Conservation (phyloP, 2,329 filamentous ascomycete species). For the Trichoderma pleuroti region DNA sequence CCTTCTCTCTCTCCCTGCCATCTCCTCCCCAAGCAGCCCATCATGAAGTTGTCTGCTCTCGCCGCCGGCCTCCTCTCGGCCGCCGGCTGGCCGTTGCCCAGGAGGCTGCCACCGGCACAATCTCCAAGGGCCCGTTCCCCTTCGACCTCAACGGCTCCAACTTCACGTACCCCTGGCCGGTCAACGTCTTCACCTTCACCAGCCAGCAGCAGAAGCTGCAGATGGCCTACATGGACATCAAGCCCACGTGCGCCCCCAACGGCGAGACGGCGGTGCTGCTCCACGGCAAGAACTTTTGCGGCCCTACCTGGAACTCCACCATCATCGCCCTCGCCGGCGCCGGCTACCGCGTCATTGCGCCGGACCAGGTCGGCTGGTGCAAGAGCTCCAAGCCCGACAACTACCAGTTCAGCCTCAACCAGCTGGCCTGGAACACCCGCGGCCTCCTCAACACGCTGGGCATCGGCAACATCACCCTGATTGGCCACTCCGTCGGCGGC, state of each 20-base stretch:
- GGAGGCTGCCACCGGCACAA: constrained; percentile 29
- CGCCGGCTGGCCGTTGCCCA: constrained; percentile 24
- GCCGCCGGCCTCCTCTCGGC: constrained; percentile 22
- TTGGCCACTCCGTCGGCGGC: constrained; percentile 55
- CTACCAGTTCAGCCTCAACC: constrained; percentile 52
- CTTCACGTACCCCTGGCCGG: constrained; percentile 51
- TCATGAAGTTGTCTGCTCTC: constrained; percentile 29
- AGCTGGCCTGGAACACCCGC: constrained; percentile 49
- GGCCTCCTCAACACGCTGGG: constrained; percentile 43
- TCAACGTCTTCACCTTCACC: constrained; percentile 46
- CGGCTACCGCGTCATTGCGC: constrained; percentile 51
- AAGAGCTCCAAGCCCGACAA: constrained; percentile 50
- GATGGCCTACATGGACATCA: constrained; percentile 56
- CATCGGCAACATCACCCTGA: constrained; percentile 43
- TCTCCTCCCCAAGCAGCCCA: background rate
- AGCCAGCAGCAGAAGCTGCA: constrained; percentile 47
- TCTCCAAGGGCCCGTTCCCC: constrained; percentile 37
- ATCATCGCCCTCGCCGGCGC: constrained; percentile 38
- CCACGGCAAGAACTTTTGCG: constrained; percentile 57
- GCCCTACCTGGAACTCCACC: constrained; percentile 49
- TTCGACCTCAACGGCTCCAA: constrained; percentile 47
- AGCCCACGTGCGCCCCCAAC: constrained; percentile 33
- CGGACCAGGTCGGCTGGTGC: constrained; percentile 56
- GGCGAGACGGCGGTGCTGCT: constrained; percentile 46
- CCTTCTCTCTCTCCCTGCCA: background rate